Evolutionary conservation across 2,329 filamentous ascomycete genomes (phyloP).

Genomic region (Botryotinia convoluta): DNA sequence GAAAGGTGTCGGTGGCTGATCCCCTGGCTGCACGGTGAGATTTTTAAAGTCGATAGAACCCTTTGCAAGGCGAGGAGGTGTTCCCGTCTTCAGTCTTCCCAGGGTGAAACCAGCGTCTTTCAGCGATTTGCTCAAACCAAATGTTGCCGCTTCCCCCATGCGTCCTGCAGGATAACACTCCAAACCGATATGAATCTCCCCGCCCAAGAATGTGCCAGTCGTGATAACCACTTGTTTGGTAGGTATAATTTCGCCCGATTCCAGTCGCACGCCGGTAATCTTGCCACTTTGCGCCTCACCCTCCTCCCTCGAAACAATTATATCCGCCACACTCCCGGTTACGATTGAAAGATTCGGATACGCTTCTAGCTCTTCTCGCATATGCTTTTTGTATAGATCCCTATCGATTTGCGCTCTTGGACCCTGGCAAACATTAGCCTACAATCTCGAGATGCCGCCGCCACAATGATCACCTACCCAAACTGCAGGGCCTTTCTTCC

Average conservation of each 20-base stretch:
- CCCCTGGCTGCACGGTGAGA: constrained; percentile 73
- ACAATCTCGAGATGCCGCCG: not conserved
- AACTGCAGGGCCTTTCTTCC: constrained; percentile 87
- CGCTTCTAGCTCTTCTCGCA: constrained; percentile 77
- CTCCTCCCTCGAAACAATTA: constrained; percentile 65
- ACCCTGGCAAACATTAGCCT: constrained; percentile 48
- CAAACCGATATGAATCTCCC: constrained; percentile 93
- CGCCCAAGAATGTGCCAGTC: constrained; percentile 91
- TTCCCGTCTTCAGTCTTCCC: constrained; percentile 91
- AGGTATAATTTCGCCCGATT: constrained; percentile 79
- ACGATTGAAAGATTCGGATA: constrained; percentile 81
- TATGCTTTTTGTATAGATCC: constrained; percentile 81
- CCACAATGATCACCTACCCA: constrained; percentile 52
- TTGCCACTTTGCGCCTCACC: constrained; percentile 57
- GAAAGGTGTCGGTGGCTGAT: constrained; percentile 84
- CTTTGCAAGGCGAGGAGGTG: constrained; percentile 80
- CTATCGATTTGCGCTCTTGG: constrained; percentile 95
- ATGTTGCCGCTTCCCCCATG: constrained; percentile 91
- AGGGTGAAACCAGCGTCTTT: constrained; percentile 84
- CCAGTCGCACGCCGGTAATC: constrained; percentile 81
- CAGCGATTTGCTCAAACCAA: constrained; percentile 87
- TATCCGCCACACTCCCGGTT: constrained; percentile 87
- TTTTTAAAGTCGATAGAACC: constrained; percentile 75
- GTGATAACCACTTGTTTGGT: constrained; percentile 87
- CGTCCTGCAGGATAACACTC: constrained; percentile 82